A percentile compares a stretch with the other conserved stretches of the same genome.
phyloP scores from a whole-genome alignment of 2,329 filamentous ascomycete species.

The Penicillium sp. region DNA sequence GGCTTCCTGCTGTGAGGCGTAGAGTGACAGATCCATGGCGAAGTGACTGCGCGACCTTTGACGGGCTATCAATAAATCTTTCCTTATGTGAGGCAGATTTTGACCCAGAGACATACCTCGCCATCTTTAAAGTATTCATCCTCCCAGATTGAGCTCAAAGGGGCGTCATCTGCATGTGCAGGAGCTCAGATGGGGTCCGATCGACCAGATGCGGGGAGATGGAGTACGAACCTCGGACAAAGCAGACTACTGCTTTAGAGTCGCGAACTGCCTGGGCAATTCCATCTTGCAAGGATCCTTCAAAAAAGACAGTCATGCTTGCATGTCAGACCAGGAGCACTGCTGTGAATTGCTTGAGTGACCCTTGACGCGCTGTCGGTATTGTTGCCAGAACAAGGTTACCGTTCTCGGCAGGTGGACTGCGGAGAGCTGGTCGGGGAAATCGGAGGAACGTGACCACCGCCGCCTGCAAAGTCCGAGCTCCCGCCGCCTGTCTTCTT shows the following conservation, averaged over 20 bases:
- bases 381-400: neutral
- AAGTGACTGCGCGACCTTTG: constrained; percentile 53
- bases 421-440: constrained; percentile 20
- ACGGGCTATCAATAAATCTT: constrained; percentile 10
- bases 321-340: constrained; percentile 3
- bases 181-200: constrained; percentile 7
- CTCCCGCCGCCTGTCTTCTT: constrained; percentile 6
- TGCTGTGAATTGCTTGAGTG: neutral
- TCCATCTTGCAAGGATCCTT: constrained; percentile 72
- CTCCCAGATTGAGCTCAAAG: constrained; percentile 69
- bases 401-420: neutral
- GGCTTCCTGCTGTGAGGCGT: constrained; percentile 63
- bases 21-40: constrained; percentile 61
- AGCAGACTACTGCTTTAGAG: constrained; percentile 74
- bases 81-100: neutral
- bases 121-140: constrained; percentile 55
- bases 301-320: constrained; percentile 63
- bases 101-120: constrained; percentile 40
- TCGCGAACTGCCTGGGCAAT: constrained; percentile 69
- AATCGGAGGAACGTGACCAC: constrained; percentile 21
- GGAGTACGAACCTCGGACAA: constrained; percentile 61
- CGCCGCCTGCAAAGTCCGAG: constrained; percentile 10
- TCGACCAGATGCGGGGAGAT: constrained; percentile 13
- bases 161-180: constrained; percentile 54
- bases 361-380: neutral